Conservation (phyloP, 164 flowering plant genomes). For the Kingdonia uniflora region DNA sequence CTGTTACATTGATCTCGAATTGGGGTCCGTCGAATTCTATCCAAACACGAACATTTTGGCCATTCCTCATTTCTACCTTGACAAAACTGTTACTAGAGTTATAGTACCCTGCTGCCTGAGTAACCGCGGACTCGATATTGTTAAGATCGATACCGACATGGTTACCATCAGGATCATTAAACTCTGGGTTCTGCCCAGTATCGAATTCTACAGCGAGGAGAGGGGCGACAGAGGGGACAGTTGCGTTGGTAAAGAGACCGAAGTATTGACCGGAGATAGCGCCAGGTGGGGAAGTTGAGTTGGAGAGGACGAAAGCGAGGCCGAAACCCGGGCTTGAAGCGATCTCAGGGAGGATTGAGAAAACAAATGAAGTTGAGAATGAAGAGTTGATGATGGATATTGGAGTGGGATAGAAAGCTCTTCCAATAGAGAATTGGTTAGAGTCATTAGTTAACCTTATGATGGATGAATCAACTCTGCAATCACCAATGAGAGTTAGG, state of each 20-base stretch:
- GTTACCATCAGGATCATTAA: conserved; percentile 58
- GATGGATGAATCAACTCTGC: conserved; percentile 42
- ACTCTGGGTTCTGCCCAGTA: conserved; percentile 58
- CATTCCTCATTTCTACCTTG: conserved; percentile 40
- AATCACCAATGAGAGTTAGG: conserved; percentile 38
- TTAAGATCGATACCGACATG: conserved; percentile 73
- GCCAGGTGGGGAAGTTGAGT: conserved; percentile 41
- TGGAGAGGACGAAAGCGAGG: conserved; percentile 59
- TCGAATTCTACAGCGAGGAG: conserved; percentile 79
- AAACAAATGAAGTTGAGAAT: conserved; percentile 69
- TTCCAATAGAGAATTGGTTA: conserved; percentile 50
- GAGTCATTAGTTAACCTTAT: conserved; percentile 58
- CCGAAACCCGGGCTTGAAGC: conserved; percentile 61
- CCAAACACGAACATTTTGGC: conserved; percentile 72
- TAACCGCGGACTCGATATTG: conserved; percentile 28
- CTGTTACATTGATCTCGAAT: conserved; percentile 47
- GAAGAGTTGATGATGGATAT: conserved; percentile 33
- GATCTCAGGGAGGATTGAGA: conserved; percentile 54
- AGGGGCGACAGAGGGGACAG: conserved; percentile 26
- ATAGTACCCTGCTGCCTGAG: conserved; percentile 38
- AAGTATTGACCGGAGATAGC: conserved; percentile 69
- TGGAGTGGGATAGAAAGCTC: conserved; percentile 42
- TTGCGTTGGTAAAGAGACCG: conserved; percentile 51
- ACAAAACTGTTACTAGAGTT: conserved; percentile 19
- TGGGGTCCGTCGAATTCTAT: conserved; percentile 53